Evolutionary conservation across 176 grass and related monocot genomes (phyloP).

Genomic region (Calamus simplicifolius): DNA sequence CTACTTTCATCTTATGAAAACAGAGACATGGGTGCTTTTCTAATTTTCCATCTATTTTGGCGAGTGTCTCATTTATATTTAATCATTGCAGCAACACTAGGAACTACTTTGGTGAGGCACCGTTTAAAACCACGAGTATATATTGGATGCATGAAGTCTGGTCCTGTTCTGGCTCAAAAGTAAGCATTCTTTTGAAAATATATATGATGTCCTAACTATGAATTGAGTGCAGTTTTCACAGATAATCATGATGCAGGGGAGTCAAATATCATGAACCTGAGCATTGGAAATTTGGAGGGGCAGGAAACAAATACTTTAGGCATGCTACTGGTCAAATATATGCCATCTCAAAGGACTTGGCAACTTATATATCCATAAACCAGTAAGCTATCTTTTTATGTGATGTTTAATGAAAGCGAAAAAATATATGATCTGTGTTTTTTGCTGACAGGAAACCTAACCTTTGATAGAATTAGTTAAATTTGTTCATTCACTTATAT

Average conservation of each 20-base stretch:
- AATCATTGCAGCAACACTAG: too few species aligned
- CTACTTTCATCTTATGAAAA: too few species aligned
- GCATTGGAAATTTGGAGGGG: slow-evolving; percentile 72
- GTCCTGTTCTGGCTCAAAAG: slow-evolving; percentile 57
- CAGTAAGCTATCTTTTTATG: slow-evolving; percentile 21
- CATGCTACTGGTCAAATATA: slow-evolving; percentile 71
- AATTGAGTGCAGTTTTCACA: too few species aligned
- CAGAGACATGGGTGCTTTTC: too few species aligned
- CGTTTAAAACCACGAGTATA: slow-evolving; percentile 51
- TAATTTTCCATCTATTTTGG: too few species aligned
- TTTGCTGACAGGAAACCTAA: too few species aligned
- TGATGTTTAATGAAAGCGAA: too few species aligned
- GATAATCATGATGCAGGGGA: slow-evolving; percentile 18
- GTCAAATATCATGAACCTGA: slow-evolving; percentile 68
- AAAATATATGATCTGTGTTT: too few species aligned
- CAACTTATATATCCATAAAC: slow-evolving; percentile 63
- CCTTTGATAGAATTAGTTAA: too few species aligned
- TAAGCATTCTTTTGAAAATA: slow-evolving; percentile 1
- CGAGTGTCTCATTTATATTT: too few species aligned
- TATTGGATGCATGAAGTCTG: slow-evolving; percentile 81
- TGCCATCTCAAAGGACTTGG: slow-evolving; percentile 69
- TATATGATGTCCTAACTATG: too few species aligned
- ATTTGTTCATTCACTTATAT: too few species aligned
- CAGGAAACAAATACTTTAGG: slow-evolving; percentile 72
- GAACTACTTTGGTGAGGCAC: slow-evolving; percentile 36